Evolutionary conservation across 108 stramenopile genomes (phyloP), one percentile per base, ranked within the genome.

Genomic region (Asterionellopsis glacialis): DNA sequence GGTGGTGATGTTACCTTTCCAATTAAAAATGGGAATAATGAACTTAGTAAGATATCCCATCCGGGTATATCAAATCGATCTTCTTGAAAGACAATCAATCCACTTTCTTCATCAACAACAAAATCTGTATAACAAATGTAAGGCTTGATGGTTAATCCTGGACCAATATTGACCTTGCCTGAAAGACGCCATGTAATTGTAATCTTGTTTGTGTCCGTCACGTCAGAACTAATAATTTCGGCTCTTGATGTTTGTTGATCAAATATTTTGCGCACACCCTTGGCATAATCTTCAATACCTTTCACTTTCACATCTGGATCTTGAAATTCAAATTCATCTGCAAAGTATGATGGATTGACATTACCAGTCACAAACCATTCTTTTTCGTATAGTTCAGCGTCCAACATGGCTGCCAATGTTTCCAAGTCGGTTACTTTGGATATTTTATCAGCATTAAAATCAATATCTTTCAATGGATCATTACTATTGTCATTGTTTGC

Each of bases 311-410:
- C 93, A 61, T 94, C 87, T 0, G 93, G 93, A 74, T 94, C 93
- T 62, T 86, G 75, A 72, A 94, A 94, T 47, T 71, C 58, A 75
- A 94, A 94, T 11, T 43, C 43, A 15, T 87, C 89, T 6, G 74
- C 59, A 64, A 93, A 93, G 55, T 82, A 85, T 0, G 55, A 59
- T 18, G 88, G 88, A 68, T 85, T 88, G 6, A 90, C 87, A 18
- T 74, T 72, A 22, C 92, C 92, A 0, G 92, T 88, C 22, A 93
- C 92, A 64, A 93, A 93, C 92, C 92, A 93, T 57, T 93, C 92
- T 40, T 70, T 82, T 24, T 86, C 79, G 52, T 65, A 65, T 22
- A 89, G 67, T 47, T 86, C 88, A 9, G 28, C 51, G 58, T 91
- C 90, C 15, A 91, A 59, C 16, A 54, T 57, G 1, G 45, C 50